Evolutionary conservation across 805 yeast species (phyloP), one percentile per base, ranked within the genome.

Genomic region (Vanderwaltozyma verrucispora): DNA sequence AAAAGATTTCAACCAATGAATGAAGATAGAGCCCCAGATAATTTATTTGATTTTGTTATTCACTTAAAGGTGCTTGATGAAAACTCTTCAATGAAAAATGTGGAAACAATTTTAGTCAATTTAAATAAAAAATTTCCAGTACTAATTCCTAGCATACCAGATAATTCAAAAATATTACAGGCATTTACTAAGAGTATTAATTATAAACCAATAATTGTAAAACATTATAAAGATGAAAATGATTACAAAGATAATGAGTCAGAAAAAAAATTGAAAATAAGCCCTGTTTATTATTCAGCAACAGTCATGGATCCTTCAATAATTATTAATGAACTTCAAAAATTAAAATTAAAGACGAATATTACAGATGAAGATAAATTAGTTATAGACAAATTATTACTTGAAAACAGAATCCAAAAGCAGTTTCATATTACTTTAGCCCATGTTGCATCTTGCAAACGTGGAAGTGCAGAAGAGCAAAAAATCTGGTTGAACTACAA

Each of bases 341-440:
- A 30, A 5, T n/a, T 12, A 4, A 3, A 9, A 10, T 6, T 12
- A 13, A 2, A n/a, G 12, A n/a, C 33, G 15, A 2, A n/a, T 13
- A 9, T 18, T n/a, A 3, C 20, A 14, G 24, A 25, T 12, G 13
- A 8, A 3, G 33, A 30, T 13, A 35, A 25, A 16, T 10, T 3
- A 6, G 2, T 30, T n/a, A 35, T 37, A 10, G 12, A 32, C 9
- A 15, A 4, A 27, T n/a, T 16, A 18, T 18, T 18, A 44, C 10
- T 26, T 38, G 18, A 28, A 38, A 50, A 56, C 1, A 57, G 76
- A 25, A 54, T 79, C 1, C 84, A 76, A 44, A 35, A 51, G 0
- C 65, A 65, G 21, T 77, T 82, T 46, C 94, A 84, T 51, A 71
- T 83, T 3, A 85, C 94, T 0, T 51, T 82, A 31, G 65, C 73